Base-by-base conservation (phyloP, 106 monocot species). In the Apostasia shenzhenica region DNA sequence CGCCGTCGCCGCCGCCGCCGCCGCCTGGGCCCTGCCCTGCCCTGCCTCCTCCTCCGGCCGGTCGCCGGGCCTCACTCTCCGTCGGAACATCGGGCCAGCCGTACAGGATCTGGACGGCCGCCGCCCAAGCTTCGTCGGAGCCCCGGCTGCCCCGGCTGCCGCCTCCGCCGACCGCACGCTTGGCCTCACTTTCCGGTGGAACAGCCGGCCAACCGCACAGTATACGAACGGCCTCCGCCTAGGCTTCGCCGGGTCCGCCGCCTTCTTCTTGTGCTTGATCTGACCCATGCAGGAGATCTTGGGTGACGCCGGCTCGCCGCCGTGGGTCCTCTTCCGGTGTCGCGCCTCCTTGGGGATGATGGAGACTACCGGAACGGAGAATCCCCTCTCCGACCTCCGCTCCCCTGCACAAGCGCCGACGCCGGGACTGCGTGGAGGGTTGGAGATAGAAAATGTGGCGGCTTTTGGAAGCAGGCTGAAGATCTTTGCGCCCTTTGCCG, bases 211-310 rank as follows among this genome's bases (percentile, higher is more conserved):
- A 6, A 52, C 10, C 52, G 52, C 4, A 6, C 7, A 52, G 52
- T 26, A 26, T 26, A 0, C 26, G 26, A 26, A 26, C 26, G 52
- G 4, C 7, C 52, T 52, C 14, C 14, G 12, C 8, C 5, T 39
- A 41, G 41, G 38, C 56, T 5, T 56, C n/a, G 40, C 9, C 56
- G 8, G 41, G 41, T 45, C 38, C 52, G 53, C 60, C 5, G 3
- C 3, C 43, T 46, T 52, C 51, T 44, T 90, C 84, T 83, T 85
- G 59, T 61, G 78, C 75, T 91, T 91, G 63, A 94, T 76, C 66
- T 85, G 85, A 3, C 94, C 94, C 13, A 91, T 94, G 78, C 94
- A 94, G 2, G 94, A 88, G 13, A 94, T 87, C 60, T 73, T 94
- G 1, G 94, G 94, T 3, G 94, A 94, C 4, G 94, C 79, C 3